phyloP scores from a whole-genome alignment of 306 rosid genomes.

The Cicer judaicum region DNA sequence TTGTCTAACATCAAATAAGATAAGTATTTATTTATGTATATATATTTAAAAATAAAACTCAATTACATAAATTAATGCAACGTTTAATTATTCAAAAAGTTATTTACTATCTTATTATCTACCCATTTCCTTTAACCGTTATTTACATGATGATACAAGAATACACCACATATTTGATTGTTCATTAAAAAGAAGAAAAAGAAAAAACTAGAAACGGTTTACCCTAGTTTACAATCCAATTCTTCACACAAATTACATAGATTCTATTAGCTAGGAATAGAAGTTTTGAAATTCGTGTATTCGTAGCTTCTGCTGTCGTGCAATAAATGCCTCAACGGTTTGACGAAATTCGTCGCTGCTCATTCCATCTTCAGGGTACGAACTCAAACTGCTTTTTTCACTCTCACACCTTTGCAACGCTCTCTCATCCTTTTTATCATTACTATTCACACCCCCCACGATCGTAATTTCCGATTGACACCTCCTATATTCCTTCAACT shows the following conservation, averaged over 20 bases:
- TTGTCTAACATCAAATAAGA: too few relatives aligned
- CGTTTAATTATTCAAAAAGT: not conserved
- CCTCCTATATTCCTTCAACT: slow-evolving; percentile 54
- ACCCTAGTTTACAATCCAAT: not conserved
- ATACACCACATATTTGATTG: slow-evolving; percentile 31
- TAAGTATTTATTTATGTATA: too few relatives aligned
- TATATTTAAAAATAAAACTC: not conserved
- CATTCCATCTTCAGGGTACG: slow-evolving; percentile 69
- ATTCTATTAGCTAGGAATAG: slow-evolving; percentile 3
- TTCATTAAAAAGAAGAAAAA: not conserved
- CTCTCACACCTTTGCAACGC: slow-evolving; percentile 60
- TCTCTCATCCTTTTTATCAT: slow-evolving; percentile 39
- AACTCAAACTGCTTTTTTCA: slow-evolving; percentile 36
- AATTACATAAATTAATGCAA: not conserved
- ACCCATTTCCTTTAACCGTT: not conserved
- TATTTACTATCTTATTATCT: slow-evolving; percentile 2
- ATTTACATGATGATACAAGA: slow-evolving; percentile 26
- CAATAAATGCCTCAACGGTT: slow-evolving; percentile 82
- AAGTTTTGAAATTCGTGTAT: slow-evolving; percentile 45
- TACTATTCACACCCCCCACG: not conserved
- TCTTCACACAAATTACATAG: not conserved
- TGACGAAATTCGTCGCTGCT: slow-evolving; percentile 77
- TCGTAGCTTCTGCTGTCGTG: slow-evolving; percentile 75
- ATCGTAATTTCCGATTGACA: slow-evolving; percentile 51
- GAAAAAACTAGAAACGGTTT: not conserved